Conservation (phyloP, 208 protist genomes). For the Leptomonas seymouri region DNA sequence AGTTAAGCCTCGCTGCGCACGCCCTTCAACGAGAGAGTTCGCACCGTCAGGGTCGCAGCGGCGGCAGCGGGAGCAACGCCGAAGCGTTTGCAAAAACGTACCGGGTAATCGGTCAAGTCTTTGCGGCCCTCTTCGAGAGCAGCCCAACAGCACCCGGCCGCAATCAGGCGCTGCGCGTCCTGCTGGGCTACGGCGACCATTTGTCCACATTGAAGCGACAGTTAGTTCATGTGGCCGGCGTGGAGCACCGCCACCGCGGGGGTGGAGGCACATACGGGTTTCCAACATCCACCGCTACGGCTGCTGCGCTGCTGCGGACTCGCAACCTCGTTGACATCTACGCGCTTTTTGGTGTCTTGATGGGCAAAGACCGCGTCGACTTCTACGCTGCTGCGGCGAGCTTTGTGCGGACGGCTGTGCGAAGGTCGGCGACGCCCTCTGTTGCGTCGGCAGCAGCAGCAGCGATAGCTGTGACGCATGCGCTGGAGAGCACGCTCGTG, state of each 20-base stretch:
- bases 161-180: conserved; percentile 31
- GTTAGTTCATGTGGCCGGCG: conserved; percentile 20
- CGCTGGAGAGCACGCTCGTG: conserved; percentile 20
- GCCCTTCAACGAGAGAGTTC: background rate
- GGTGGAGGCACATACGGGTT: background rate
- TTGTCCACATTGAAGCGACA: conserved; percentile 29
- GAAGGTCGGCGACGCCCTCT: background rate
- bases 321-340: conserved; percentile 48
- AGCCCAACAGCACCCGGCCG: conserved; percentile 20
- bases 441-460: background rate
- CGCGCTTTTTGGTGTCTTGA: conserved; percentile 52
- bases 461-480: background rate
- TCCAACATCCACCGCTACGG: background rate
- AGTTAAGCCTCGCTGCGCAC: conserved; percentile 1
- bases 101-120: conserved; percentile 16
- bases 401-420: conserved; percentile 31
- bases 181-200: conserved; percentile 40
- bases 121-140: conserved; percentile 14
- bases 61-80: background rate
- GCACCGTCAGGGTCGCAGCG: background rate
- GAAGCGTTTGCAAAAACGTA: conserved; percentile 20
- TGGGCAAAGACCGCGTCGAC: conserved; percentile 44
- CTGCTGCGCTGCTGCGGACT: conserved; percentile 32
- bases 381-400: conserved; percentile 48
- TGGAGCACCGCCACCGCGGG: background rate